Base-by-base conservation (phyloP, 2,329 filamentous ascomycete species). In the Arthrobotrys sphaeroides region DNA sequence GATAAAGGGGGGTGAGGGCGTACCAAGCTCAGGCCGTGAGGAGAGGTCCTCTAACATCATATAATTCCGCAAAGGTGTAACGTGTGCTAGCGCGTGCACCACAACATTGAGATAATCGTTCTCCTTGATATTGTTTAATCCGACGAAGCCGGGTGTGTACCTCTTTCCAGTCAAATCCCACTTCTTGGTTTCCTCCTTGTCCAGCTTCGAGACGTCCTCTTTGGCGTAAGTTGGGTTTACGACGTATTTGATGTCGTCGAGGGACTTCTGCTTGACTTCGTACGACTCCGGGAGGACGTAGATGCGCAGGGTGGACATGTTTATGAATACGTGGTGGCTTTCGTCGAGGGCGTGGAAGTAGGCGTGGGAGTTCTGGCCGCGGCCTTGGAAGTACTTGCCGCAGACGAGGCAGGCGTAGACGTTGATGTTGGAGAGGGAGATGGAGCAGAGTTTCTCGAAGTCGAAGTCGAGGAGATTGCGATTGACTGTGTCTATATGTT, bases 81-180 rank as follows among this genome's bases (percentile, higher is more conserved):
- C 93, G 83, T 99, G 95, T 1, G 94, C 90, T 38, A 99, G 87
- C 5, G 94, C 90, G 83, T 99, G 95, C 55, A 96, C 90, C 2
- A 97, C 88, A 24, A 97, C 94, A 81, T 99, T 99, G 81, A 98
- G 87, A 84, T 99, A 99, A 85, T 99, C 95, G 84, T 99, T 99
- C 72, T 95, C 93, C 83, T 99, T 99, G 86, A 99, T 97, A 84
- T 99, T 99, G 86, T 99, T 99, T 92, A 99, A 96, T 78, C 95
- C 95, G 76, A 99, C 93, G 82, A 94, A 99, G 4, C 95, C 94
- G 18, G 95, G 95, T 78, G 90, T 90, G 83, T 99, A 99, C 81
- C 91, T 89, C 83, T 91, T 92, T 77, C 93, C 93, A 57, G 86
- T 86, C 43, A 98, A 86, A 80, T 96, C 94, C 87, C 90, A 93